Percentiles rank a stretch among this genome's conserved stretches.
phyloP scores from a whole-genome alignment of 106 monocot genomes.

The Chionographis japonica region DNA sequence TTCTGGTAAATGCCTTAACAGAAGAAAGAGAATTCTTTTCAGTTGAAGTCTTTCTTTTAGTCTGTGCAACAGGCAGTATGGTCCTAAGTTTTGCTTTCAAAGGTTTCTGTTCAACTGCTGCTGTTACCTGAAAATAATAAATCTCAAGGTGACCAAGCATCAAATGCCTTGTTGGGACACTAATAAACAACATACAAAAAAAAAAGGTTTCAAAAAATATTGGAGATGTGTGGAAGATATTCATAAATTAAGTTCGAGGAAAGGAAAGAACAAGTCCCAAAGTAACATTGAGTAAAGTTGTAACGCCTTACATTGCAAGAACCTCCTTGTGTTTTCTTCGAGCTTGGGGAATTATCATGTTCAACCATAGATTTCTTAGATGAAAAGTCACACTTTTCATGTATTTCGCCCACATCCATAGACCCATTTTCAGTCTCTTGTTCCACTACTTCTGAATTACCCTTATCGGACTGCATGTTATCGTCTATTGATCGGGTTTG shows the following conservation, averaged over 20 bases:
- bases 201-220: too few relatives aligned
- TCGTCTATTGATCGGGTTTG: conserved; percentile 3
- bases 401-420: not conserved
- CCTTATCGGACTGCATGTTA: conserved; percentile 7
- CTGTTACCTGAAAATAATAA: conserved; percentile 17
- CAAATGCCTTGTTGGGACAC: too few relatives aligned
- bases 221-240: too few relatives aligned
- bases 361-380: conserved; percentile 15
- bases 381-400: conserved; percentile 13
- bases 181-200: too few relatives aligned
- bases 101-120: conserved; percentile 30
- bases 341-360: conserved; percentile 11
- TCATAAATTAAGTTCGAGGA: too few relatives aligned
- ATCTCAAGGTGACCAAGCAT: too few relatives aligned
- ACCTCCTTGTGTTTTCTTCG: conserved; percentile 29
- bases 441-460: conserved; percentile 4
- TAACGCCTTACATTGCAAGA: conserved; percentile 28
- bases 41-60: conserved; percentile 14
- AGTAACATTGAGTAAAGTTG: not conserved
- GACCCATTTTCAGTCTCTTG: conserved; percentile 13
- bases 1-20: conserved; percentile 11
- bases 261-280: not conserved
- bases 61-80: conserved; percentile 10
- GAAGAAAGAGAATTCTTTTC: conserved; percentile 20
- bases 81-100: conserved; percentile 17